phyloP scores from a whole-genome alignment of 2,329 filamentous ascomycete species.

The Colletotrichum noveboracense region DNA sequence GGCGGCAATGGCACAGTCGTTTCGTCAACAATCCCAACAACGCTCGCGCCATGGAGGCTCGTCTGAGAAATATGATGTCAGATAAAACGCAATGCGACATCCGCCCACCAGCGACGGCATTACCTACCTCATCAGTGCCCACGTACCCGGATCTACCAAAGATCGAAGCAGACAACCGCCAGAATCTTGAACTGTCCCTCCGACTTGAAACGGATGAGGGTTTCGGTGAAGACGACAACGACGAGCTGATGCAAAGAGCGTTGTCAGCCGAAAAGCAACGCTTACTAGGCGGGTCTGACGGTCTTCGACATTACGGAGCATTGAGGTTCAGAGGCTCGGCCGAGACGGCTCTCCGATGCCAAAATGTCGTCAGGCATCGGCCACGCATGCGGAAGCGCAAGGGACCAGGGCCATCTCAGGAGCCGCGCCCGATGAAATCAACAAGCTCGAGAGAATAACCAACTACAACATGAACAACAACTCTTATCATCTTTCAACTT shows the following conservation, averaged over 20 bases:
- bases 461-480: background rate
- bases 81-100: constrained; percentile 2
- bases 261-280: background rate
- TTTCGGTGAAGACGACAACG: constrained; percentile 8
- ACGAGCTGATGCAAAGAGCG: background rate
- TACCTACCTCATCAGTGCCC: background rate
- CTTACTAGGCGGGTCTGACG: background rate
- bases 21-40: constrained; percentile 14
- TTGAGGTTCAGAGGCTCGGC: constrained; percentile 13
- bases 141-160: background rate
- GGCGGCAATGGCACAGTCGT: constrained; percentile 11
- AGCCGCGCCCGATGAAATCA: background rate
- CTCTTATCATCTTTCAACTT: background rate
- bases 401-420: background rate
- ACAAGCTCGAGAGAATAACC: background rate
- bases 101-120: background rate
- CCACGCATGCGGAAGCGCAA: constrained; percentile 21
- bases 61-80: constrained; percentile 6
- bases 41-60: constrained; percentile 4
- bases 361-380: constrained; percentile 14
- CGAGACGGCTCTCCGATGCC: constrained; percentile 9
- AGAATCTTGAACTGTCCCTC: background rate
- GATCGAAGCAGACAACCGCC: background rate
- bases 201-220: constrained; percentile 12
- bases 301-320: background rate